Evolutionary conservation across 495 filamentous ascomycete genomes (phyloP), one percentile per base, ranked within the genome.

Genomic region (Neurospora sp.): DNA sequence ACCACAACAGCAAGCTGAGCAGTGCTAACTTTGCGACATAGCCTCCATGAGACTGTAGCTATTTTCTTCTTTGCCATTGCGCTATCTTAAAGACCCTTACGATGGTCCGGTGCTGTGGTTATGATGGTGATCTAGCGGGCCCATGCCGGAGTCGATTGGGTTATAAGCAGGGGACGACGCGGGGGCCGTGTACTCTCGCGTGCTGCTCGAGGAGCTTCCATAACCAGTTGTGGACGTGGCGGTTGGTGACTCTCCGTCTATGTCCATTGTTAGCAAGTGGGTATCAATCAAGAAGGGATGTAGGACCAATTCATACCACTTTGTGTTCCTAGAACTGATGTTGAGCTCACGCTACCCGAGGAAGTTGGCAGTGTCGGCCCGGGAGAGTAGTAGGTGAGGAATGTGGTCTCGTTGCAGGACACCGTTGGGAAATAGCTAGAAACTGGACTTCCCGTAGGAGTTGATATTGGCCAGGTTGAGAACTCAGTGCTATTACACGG

Each of bases 41-140:
- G 46, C 20, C 10, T 5, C 46, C 46, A 9, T 48, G 12, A 9
- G 12, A 53, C 20, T 22, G 20, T 6, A 22, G 46, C 46, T 53
- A 9, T 39, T 39, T 14, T 61, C 12, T 31, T 16, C 53, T 61
- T 61, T 3, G 22, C 22, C 53, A 31, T 61, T 31, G 12, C 11
- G 12, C 12, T 61, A 12, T 61, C 1, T 31, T 31, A 1, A 27
- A 61, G 22, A 31, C 6, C 22, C 12, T 61, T 16, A 61, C 22
- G 16, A 61, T 31, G 53, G 53, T 31, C 12, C 53, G 22, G 12
- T 27, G 40, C 68, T 73, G 10, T 73, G 65, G 70, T 74, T 75
- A 53, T 79, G 78, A 53, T 79, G 78, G 41, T 79, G 78, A 18
- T 80, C 78, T 37, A 80, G 44, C 22, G 69, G 44, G 38, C 75